A percentile compares a stretch with the other conserved stretches of the same genome.
Conservation (phyloP, 306 rosid genomes). For the Begonia masoniana region DNA sequence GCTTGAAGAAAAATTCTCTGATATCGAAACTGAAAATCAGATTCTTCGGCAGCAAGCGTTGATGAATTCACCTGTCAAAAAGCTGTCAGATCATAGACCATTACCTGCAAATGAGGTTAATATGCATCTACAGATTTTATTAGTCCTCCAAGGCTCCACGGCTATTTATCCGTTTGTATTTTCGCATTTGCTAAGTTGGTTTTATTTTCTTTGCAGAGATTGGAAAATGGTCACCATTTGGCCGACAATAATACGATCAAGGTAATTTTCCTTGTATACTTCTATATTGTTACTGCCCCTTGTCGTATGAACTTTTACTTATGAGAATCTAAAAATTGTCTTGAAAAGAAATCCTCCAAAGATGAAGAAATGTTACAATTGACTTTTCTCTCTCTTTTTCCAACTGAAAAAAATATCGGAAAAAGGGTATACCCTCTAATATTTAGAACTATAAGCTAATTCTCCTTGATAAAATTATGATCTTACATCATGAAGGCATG, state of each 20-base stretch:
- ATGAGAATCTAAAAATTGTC: no score
- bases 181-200: conserved; percentile 1
- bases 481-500: no score
- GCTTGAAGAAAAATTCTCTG: conserved; percentile 85
- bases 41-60: conserved; percentile 67
- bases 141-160: conserved; percentile 4
- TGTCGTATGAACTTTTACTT: neutral
- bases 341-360: no score
- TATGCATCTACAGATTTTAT: conserved; percentile 10
- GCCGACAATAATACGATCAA: conserved; percentile 42
- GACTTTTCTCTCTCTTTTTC: no score
- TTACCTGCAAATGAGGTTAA: conserved; percentile 42
- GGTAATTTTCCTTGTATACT: conserved; percentile 25
- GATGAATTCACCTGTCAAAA: conserved; percentile 44
- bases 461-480: no score
- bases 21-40: conserved; percentile 77
- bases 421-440: no score
- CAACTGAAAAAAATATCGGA: no score
- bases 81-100: conserved; percentile 47
- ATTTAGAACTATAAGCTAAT: no score
- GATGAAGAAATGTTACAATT: no score
- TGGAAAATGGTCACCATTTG: conserved; percentile 75
- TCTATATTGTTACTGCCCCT: neutral
- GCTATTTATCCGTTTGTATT: conserved; percentile 3
- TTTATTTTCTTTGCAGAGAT: conserved; percentile 33